Base-by-base conservation (phyloP, 2,329 filamentous ascomycete species). In the Cucurbitaria berberidis region DNA sequence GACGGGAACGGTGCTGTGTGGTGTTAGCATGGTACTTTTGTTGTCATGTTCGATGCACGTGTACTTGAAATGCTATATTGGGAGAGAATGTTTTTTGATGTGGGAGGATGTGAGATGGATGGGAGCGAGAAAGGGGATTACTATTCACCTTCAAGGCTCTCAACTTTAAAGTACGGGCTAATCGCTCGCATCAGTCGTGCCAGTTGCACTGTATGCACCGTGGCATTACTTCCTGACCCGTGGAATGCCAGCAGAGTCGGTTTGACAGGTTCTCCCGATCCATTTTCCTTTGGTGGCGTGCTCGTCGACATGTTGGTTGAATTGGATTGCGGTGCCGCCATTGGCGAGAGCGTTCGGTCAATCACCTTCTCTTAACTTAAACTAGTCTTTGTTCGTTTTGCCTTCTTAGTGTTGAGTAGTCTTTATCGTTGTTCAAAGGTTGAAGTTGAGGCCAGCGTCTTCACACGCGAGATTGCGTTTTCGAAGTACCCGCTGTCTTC, bases 211-310 rank as follows among this genome's bases (percentile, higher is more conserved):
- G 56, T 66, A 44, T 74, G 71, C 16, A 74, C 62, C 13, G 63
- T 69, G 2, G 59, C 62, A 47, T 74, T 75, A 26, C 62, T 64
- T 16, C 73, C 73, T 5, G 66, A 68, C 55, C 73, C 73, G 45
- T 75, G 73, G 60, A 75, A 73, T 18, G 70, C 63, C 10, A 75
- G 67, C 13, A 75, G 35, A 1, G 67, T 72, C 1, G 72, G 69
- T 43, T 73, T 74, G n/a, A 40, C n/a, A 10, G 45, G 24, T 19
- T 27, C 40, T 7, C 24, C 26, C 3, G 40, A 42, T n/a, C 26
- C 26, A 11, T 3, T n/a, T 5, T n/a, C 15, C 15, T 27, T 42
- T 9, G 40, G 40, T 18, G 40, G 21, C 7, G 22, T 27, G 16
- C 40, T 29, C 5, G 40, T 24, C 22, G 44, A 21, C 34, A 46